Percentiles rank a stretch among this genome's conserved stretches.
phyloP scores from a whole-genome alignment of 1,139 yeast species.

The Sugiyamaella japonica region DNA sequence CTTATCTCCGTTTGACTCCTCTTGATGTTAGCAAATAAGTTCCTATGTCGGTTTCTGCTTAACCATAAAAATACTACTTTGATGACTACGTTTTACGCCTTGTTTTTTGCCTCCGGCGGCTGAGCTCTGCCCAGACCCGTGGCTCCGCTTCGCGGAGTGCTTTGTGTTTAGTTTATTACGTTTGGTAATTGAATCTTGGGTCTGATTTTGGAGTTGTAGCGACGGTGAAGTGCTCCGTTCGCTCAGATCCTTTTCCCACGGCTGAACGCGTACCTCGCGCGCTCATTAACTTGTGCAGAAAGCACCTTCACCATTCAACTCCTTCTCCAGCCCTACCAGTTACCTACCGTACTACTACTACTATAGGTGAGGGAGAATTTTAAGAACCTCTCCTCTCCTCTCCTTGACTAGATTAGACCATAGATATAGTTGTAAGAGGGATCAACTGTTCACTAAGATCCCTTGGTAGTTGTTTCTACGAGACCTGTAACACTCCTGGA shows the following conservation, averaged over 20 bases:
- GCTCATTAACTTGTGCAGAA: background rate
- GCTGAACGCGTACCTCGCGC: conserved; percentile 7
- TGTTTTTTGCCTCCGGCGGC: no score
- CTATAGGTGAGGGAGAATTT: background rate
- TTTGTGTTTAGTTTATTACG: no score
- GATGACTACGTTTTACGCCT: no score
- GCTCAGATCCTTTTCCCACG: background rate
- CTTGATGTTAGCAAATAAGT: conserved; percentile 29
- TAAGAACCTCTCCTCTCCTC: background rate
- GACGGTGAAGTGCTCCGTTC: no score
- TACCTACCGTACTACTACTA: background rate
- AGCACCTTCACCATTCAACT: background rate
- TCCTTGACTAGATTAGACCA: no score
- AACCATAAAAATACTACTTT: background rate
- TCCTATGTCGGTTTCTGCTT: background rate
- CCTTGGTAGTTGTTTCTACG: no score
- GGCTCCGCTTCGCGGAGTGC: background rate
- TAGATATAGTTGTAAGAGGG: no score
- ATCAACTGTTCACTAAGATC: no score
- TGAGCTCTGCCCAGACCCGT: no score
- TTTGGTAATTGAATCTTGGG: no score
- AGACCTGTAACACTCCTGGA: no score
- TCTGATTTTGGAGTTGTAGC: no score
- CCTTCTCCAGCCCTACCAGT: background rate
- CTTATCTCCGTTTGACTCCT: conserved; percentile 67